Evolutionary conservation across 2,329 filamentous ascomycete species (phyloP).

Genomic region (Colletotrichum melonis): DNA sequence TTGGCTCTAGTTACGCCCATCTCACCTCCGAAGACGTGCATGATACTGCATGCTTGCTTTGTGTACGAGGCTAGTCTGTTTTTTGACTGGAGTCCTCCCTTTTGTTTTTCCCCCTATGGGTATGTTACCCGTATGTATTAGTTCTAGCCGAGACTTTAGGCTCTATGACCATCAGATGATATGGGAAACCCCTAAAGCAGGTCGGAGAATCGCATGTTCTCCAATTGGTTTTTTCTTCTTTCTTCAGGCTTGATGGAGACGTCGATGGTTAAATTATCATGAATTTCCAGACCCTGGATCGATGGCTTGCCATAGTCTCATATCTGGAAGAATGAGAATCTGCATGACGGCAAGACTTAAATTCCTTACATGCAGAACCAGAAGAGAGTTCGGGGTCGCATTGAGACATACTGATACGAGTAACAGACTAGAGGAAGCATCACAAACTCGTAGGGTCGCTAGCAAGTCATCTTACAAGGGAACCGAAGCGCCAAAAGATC

Average conservation of each 20-base stretch:
- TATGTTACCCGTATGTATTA: not conserved
- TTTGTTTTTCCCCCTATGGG: not conserved
- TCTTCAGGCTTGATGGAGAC: not conserved
- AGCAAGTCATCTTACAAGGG: too few species aligned
- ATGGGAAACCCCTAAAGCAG: not conserved
- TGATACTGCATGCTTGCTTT: not conserved
- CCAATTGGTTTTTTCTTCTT: not conserved
- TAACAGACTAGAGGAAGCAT: not conserved
- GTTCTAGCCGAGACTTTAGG: not conserved
- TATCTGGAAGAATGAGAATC: not conserved
- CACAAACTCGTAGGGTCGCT: too few species aligned
- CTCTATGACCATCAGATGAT: not conserved
- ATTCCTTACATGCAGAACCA: not conserved
- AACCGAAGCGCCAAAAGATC: too few species aligned
- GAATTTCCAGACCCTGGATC: not conserved
- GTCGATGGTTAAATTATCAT: not conserved
- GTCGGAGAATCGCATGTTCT: not conserved
- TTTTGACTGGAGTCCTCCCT: not conserved
- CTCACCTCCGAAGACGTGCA: not conserved
- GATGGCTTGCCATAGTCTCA: not conserved
- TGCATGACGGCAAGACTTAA: not conserved
- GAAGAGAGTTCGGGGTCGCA: not conserved
- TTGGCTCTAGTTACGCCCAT: not conserved
- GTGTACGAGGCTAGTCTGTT: not conserved
- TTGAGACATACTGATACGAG: not conserved